Percentiles rank a stretch among this genome's conserved stretches.
These are phyloP conservation scores for Limnanthes douglasii DNA, from an alignment of 345 rosid genomes.

Conservation along the genomic window DNA sequence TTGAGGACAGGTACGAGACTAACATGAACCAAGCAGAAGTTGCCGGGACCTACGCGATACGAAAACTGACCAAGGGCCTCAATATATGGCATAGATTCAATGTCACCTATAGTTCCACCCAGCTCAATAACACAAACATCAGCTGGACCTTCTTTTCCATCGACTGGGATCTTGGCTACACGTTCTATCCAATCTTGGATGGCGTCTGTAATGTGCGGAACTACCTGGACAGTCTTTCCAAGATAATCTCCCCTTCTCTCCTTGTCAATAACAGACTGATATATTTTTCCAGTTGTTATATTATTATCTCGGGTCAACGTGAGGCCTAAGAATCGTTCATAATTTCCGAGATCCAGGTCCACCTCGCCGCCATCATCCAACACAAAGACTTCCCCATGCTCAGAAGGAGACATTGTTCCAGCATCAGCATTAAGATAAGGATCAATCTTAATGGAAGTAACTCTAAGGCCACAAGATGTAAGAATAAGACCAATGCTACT, in stretches of 20 bases:
- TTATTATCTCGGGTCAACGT: slow-evolving; percentile 69
- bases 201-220: slow-evolving; percentile 71
- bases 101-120: slow-evolving; percentile 99
- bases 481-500: slow-evolving; percentile 78
- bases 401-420: slow-evolving; percentile 88
- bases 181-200: slow-evolving; percentile 75
- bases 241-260: slow-evolving; percentile 95
- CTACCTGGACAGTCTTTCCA: slow-evolving; percentile 95
- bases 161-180: slow-evolving; percentile 53
- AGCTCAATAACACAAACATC: slow-evolving; percentile 81
- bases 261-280: slow-evolving; percentile 72
- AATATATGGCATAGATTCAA: slow-evolving; percentile 92
- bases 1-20: slow-evolving; percentile 96
- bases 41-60: slow-evolving; percentile 83
- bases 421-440: slow-evolving; percentile 81
- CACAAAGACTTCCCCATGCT: slow-evolving; percentile 83
- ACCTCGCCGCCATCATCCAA: slow-evolving; percentile 88
- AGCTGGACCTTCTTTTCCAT: slow-evolving; percentile 53
- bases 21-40: slow-evolving; percentile 94
- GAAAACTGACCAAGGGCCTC: slow-evolving; percentile 98
- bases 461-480: slow-evolving; percentile 69
- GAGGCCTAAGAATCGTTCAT: slow-evolving; percentile 61
- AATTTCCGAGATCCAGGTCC: slow-evolving; percentile 82
- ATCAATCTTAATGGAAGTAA: slow-evolving; percentile 69
- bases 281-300: slow-evolving; percentile 73